Conservation (phyloP, 108 stramenopile genomes). For the Cyclotella kingstonii region DNA sequence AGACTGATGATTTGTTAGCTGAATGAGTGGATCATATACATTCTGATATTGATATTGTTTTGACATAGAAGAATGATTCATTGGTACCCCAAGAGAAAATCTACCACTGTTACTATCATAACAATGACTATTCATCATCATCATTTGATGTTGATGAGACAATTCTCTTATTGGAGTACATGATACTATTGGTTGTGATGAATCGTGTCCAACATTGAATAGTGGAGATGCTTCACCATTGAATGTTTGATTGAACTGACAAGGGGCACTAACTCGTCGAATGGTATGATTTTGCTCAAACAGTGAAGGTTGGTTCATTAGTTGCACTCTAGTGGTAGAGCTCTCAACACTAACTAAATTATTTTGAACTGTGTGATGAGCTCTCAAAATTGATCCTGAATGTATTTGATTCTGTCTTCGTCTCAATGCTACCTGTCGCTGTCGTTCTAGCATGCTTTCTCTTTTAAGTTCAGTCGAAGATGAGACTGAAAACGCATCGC, state of each 20-base stretch:
- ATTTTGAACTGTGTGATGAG: neutral
- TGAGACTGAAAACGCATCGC: neutral
- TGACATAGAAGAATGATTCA: too few species aligned
- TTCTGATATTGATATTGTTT: neutral
- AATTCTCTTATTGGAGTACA: too few species aligned
- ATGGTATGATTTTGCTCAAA: neutral
- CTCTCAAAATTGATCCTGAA: neutral
- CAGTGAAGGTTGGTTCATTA: neutral
- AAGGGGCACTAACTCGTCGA: neutral
- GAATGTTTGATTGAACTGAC: neutral
- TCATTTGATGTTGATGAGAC: too few species aligned
- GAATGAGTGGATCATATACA: neutral
- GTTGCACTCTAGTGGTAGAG: conserved; percentile 1
- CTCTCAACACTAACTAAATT: neutral
- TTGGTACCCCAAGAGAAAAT: too few species aligned
- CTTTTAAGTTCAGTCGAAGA: neutral
- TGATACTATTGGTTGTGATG: too few species aligned
- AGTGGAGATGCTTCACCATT: neutral
- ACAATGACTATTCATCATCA: too few species aligned
- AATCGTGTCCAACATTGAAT: too few species aligned
- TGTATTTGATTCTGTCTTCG: conserved; percentile 16
- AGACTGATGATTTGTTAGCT: neutral
- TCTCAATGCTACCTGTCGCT: conserved; percentile 13
- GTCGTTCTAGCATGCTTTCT: conserved; percentile 21
- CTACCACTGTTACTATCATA: too few species aligned